Evolutionary conservation across 176 grass and related monocot genomes (phyloP).

Genomic region (Cenchrus purpureus): DNA sequence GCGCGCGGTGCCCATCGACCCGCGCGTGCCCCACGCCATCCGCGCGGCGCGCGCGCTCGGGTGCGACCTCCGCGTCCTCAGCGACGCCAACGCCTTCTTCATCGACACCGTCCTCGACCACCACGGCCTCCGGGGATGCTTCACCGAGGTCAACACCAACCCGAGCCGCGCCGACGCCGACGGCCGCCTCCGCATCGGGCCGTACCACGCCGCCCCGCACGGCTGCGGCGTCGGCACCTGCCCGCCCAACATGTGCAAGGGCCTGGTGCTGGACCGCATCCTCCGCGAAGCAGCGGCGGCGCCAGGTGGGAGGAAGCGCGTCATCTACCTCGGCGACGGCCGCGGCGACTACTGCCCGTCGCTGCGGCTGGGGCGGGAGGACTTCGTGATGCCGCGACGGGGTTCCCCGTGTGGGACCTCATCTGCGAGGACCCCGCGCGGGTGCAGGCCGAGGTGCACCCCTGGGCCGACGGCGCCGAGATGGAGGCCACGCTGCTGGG

Average conservation of each 20-base stretch:
- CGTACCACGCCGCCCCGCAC: constrained; percentile 71
- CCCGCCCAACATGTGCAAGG: constrained; percentile 99
- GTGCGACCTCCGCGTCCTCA: constrained; percentile 83
- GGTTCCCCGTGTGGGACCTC: constrained; percentile 82
- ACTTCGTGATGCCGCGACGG: constrained; percentile 80
- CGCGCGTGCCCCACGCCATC: constrained; percentile 54
- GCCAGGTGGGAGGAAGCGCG: constrained; percentile 39
- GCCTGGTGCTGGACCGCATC: constrained; percentile 62
- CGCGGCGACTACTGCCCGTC: constrained; percentile 88
- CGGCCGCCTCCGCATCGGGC: constrained; percentile 67
- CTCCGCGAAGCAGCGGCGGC: neutral
- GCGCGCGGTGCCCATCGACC: constrained; percentile 49
- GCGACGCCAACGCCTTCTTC: constrained; percentile 94
- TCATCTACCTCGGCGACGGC: constrained; percentile 85
- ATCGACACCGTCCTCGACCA: constrained; percentile 80
- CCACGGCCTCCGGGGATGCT: constrained; percentile 69
- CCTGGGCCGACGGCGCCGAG: constrained; percentile 69
- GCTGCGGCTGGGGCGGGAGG: constrained; percentile 53
- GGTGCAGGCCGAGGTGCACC: constrained; percentile 76
- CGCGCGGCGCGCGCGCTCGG: constrained; percentile 58
- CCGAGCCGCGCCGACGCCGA: constrained; percentile 59
- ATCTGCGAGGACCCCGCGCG: constrained; percentile 52
- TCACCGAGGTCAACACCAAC: constrained; percentile 91
- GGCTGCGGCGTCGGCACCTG: constrained; percentile 68
- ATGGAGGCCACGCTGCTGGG: constrained; percentile 56